Conservation (phyloP, 2,329 filamentous ascomycete genomes). For the Clarireedia paspali region DNA sequence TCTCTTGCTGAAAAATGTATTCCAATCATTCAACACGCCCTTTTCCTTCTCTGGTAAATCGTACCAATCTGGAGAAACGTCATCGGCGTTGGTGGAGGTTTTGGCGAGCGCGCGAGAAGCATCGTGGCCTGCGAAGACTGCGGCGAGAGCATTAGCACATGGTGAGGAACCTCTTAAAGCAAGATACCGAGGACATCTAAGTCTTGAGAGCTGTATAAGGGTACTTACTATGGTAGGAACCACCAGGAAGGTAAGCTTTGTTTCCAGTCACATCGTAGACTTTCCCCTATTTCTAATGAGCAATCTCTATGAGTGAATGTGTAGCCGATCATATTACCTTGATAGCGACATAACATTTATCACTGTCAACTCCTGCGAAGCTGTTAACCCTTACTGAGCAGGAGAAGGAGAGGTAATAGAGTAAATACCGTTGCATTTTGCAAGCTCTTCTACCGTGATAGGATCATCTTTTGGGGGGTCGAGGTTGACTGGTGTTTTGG, state of each 20-base stretch:
- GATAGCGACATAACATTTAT: constrained; percentile 61
- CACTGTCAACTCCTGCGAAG: constrained; percentile 52
- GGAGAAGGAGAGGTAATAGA: not conserved
- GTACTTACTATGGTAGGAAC: constrained; percentile 72
- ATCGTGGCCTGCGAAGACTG: constrained; percentile 94
- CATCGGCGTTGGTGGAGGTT: constrained; percentile 78
- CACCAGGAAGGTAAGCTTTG: constrained; percentile 73
- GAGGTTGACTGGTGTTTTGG: constrained; percentile 68
- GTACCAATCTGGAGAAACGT: constrained; percentile 75
- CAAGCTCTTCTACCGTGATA: constrained; percentile 73
- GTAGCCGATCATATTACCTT: constrained; percentile 40
- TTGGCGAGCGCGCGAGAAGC: constrained; percentile 84
- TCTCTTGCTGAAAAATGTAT: constrained; percentile 91
- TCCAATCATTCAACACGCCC: constrained; percentile 81
- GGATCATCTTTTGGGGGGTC: constrained; percentile 80
- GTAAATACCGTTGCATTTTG: constrained; percentile 71
- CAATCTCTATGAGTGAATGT: not conserved
- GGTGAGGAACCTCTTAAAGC: not conserved
- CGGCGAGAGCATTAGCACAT: not conserved
- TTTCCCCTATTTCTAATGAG: constrained; percentile 54
- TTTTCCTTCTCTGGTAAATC: constrained; percentile 81
- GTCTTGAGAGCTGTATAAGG: not conserved
- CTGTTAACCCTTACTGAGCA: constrained; percentile 6
- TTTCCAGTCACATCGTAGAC: constrained; percentile 94
- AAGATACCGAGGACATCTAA: not conserved